Conservation (phyloP, 306 rosid genomes). For the Quercus parvula region DNA sequence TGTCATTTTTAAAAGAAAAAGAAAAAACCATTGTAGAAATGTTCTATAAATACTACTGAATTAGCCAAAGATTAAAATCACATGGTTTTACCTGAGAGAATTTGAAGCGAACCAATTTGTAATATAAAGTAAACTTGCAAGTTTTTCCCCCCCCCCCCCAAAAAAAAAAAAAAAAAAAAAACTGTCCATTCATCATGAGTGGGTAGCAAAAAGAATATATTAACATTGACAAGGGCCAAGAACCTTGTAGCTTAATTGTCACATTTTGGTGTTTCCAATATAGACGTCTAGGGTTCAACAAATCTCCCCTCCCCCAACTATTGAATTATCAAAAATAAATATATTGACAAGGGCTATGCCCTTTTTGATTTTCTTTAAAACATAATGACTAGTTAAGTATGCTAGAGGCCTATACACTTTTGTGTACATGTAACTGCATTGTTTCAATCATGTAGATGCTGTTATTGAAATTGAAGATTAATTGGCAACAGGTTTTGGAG, state of each 20-base stretch:
- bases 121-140: neutral
- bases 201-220: neutral
- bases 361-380: neutral
- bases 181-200: neutral
- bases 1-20: neutral
- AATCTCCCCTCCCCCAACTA: too few species aligned
- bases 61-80: neutral
- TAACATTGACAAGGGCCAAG: neutral
- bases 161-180: neutral
- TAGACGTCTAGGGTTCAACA: too few species aligned
- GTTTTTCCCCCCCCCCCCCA: neutral
- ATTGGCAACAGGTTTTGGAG: constrained; percentile 79
- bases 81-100: neutral
- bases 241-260: too few species aligned
- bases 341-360: neutral
- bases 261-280: too few species aligned
- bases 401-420: neutral
- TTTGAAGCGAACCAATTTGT: neutral
- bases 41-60: neutral
- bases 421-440: neutral
- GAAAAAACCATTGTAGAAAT: neutral
- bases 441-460: constrained; percentile 4
- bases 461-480: constrained; percentile 21
- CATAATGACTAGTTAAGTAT: neutral
- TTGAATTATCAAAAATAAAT: too few species aligned